phyloP scores from a whole-genome alignment of 345 rosid genomes.

The Eucalyptus melliodora region DNA sequence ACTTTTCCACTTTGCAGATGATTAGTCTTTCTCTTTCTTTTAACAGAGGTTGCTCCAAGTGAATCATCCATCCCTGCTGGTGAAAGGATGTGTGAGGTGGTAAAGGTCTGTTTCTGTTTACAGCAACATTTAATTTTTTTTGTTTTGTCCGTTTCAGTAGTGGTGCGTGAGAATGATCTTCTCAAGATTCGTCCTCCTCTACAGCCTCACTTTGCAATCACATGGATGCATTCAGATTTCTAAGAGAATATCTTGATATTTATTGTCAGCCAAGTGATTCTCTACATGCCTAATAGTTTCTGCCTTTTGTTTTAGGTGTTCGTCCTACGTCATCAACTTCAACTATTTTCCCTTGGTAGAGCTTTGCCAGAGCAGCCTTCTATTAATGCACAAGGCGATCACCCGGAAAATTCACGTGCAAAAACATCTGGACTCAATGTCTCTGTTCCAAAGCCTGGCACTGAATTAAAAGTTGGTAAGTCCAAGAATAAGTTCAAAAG shows the following conservation, averaged over 20 bases:
- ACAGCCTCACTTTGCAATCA: not conserved
- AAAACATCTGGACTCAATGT: conserved; percentile 49
- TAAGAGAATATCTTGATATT: not conserved
- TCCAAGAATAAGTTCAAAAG: not conserved
- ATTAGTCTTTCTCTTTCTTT: not conserved
- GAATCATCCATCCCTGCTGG: conserved; percentile 72
- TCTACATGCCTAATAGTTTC: not conserved
- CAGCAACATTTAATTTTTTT: not conserved
- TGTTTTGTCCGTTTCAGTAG: not conserved
- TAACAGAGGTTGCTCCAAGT: conserved; percentile 30
- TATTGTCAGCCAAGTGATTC: not conserved
- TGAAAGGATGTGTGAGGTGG: conserved; percentile 68
- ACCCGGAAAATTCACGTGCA: conserved; percentile 53
- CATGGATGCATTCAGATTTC: not conserved
- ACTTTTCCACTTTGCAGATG: not conserved
- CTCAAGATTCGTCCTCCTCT: not conserved
- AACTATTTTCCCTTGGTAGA: conserved; percentile 65
- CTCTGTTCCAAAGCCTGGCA: conserved; percentile 74
- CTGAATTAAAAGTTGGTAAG: conserved; percentile 68
- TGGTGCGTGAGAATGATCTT: not conserved
- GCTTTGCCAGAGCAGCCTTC: conserved; percentile 77
- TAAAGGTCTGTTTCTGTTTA: conserved; percentile 52
- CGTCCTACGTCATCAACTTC: conserved; percentile 88
- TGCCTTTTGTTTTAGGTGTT: conserved; percentile 39
- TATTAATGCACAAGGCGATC: conserved; percentile 25